Evolutionary conservation across 2,329 filamentous ascomycete species (phyloP), one percentile per base, ranked within the genome.

Genomic region (Cytospora paraplurivora): DNA sequence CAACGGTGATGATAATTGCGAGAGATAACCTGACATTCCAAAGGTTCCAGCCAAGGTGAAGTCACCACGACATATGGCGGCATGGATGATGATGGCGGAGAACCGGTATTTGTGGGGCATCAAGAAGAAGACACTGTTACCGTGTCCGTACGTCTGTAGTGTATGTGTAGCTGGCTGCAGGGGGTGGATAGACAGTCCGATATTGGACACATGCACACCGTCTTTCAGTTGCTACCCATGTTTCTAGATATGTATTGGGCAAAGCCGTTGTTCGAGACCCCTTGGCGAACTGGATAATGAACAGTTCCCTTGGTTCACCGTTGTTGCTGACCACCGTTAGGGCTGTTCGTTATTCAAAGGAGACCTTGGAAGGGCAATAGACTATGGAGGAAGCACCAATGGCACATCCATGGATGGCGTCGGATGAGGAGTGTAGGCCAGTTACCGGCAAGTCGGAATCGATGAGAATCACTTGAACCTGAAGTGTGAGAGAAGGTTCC

Each of bases 401-500:
- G 27, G 27, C 27, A 27, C 27, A 27, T 27, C 27, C 27, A 27
- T 27, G 27, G 27, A 27, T 27, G 27, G 27, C 27, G 27, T 4
- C 27, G 27, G 56, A 52, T 33, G 27, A 21, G 8, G 27, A 11
- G 8, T 35, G 44, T 37, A 47, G 50, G n/a, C 44, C 11, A 47
- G 44, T 47, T 47, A 10, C 44, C 21, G 44, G 10, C 44, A 21
- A 12, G 38, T 52, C 35, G 27, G 56, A 65, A 41, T 27, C 27
- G 27, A 27, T 27, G 27, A 4, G 27, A 27, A 60, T 65, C 56
- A 63, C 60, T 4, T 63, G 41, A 56, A 59, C 64, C 63, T 60
- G 27, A 15, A 34, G 38, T 38, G 37, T 53, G 13, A 37, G 44
- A 33, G 52, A 56, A 32, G n/a, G 37, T 55, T 10, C 35, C 60